phyloP scores from a whole-genome alignment of 306 rosid genomes.

The Hippophae gyantsensis region DNA sequence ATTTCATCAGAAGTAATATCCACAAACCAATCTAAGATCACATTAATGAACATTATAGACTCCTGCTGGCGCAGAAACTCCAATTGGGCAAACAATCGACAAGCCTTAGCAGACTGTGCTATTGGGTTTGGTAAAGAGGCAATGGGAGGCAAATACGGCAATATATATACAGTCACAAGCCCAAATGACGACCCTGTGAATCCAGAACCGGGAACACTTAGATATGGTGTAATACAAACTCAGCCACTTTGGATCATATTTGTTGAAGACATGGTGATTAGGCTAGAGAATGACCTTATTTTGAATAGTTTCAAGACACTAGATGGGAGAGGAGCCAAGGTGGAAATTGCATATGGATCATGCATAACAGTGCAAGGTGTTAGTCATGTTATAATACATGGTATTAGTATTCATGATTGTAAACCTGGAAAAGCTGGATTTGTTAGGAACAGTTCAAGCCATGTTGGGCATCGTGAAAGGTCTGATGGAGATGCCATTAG shows the following conservation, averaged over 20 bases:
- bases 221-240: slow-evolving; percentile 64
- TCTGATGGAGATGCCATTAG: slow-evolving; percentile 64
- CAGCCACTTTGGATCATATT: slow-evolving; percentile 70
- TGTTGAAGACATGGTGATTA: slow-evolving; percentile 48
- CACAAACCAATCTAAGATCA: not conserved
- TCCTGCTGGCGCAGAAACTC: slow-evolving; percentile 51
- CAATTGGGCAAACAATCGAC: slow-evolving; percentile 57
- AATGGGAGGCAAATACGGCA: slow-evolving; percentile 61
- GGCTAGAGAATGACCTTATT: slow-evolving; percentile 62
- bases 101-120: slow-evolving; percentile 52
- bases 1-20: not conserved
- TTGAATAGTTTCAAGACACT: slow-evolving; percentile 68
- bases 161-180: slow-evolving; percentile 45
- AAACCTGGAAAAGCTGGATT: slow-evolving; percentile 36
- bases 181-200: slow-evolving; percentile 47
- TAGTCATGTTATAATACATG: slow-evolving; percentile 72
- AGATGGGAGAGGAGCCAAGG: slow-evolving; percentile 77
- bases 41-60: slow-evolving; percentile 48
- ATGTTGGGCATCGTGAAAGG: slow-evolving; percentile 56
- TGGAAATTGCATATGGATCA: slow-evolving; percentile 70
- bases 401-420: slow-evolving; percentile 80
- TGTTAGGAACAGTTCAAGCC: slow-evolving; percentile 42
- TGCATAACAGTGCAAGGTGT: slow-evolving; percentile 71
- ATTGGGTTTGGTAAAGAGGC: slow-evolving; percentile 67
- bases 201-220: slow-evolving; percentile 68